These are phyloP conservation scores for Cadophora sp. DNA, from an alignment of 2,329 filamentous ascomycete species.

Conservation along the genomic window DNA sequence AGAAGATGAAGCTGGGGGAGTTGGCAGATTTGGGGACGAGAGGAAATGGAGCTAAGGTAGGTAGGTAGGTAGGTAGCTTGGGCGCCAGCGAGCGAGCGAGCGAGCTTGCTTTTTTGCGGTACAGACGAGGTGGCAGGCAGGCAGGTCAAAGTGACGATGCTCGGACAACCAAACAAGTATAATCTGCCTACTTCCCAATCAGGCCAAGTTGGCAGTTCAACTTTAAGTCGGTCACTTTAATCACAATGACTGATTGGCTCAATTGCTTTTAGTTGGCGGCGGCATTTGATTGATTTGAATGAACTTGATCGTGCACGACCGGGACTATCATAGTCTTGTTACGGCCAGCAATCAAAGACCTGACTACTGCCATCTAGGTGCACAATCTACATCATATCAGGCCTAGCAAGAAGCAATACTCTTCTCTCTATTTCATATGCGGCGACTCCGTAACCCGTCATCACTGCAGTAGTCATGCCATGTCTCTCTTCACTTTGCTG, in stretches of 20 bases:
- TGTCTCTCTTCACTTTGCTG: conserved; percentile 10
- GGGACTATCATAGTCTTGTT: neutral
- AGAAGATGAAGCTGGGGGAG: neutral
- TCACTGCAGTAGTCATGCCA: neutral
- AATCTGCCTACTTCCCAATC: neutral
- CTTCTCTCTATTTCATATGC: neutral
- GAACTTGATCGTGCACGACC: neutral
- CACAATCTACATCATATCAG: neutral
- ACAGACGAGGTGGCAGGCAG: neutral
- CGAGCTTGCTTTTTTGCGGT: neutral
- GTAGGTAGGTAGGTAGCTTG: too few species aligned
- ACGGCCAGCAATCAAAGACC: neutral
- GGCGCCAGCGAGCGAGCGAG: neutral
- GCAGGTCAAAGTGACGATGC: neutral
- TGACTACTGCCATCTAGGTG: neutral
- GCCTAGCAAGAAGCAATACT: neutral
- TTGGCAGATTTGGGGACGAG: neutral
- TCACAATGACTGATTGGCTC: neutral
- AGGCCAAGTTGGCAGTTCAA: conserved; percentile 1
- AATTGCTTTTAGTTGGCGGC: neutral
- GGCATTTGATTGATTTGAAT: conserved; percentile 4
- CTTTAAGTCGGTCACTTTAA: neutral
- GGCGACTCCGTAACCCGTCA: neutral
- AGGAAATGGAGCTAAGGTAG: conserved; percentile 19
- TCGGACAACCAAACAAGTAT: neutral